Percentiles rank a stretch among this genome's conserved stretches.
These are phyloP conservation scores for Senna tora DNA, from an alignment of 306 rosid genomes.

Conservation along the genomic window DNA sequence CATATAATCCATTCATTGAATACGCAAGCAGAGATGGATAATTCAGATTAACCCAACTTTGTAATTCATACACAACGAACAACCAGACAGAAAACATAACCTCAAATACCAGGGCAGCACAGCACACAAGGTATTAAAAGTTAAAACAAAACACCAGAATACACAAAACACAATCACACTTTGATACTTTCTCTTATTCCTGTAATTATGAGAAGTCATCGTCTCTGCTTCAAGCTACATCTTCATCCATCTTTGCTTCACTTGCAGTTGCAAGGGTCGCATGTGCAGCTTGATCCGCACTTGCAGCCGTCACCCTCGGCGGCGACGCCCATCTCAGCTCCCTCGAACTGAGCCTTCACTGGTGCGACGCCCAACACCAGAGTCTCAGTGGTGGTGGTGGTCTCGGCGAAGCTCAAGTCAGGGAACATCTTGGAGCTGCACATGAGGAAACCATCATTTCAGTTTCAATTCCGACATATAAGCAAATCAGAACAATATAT, in stretches of 20 bases:
- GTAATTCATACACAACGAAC: not conserved
- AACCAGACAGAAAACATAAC: constrained; percentile 25
- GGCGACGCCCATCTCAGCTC: constrained; percentile 55
- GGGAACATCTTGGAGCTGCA: constrained; percentile 67
- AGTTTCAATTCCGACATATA: too few relatives aligned
- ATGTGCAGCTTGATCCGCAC: constrained; percentile 74
- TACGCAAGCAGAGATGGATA: constrained; percentile 37
- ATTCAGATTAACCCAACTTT: constrained; percentile 23
- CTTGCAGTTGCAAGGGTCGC: constrained; percentile 81
- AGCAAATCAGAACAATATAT: too few relatives aligned
- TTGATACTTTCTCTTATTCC: constrained; percentile 20
- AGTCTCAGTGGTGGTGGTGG: constrained; percentile 43
- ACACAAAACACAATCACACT: not conserved
- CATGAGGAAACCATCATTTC: not conserved
- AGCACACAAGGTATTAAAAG: not conserved
- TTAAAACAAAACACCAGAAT: constrained; percentile 17
- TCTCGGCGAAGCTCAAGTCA: constrained; percentile 58
- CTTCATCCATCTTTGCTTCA: constrained; percentile 32
- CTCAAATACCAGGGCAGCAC: too few relatives aligned
- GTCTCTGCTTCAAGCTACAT: constrained; percentile 42
- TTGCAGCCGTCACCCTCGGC: constrained; percentile 75
- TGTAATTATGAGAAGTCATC: not conserved
- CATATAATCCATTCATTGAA: constrained; percentile 2
- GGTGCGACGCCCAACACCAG: constrained; percentile 64
- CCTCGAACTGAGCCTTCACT: constrained; percentile 44